A percentile compares a stretch with the other conserved stretches of the same genome.
phyloP scores from a whole-genome alignment of 2,329 filamentous ascomycete species.

The Claviceps purpurea region DNA sequence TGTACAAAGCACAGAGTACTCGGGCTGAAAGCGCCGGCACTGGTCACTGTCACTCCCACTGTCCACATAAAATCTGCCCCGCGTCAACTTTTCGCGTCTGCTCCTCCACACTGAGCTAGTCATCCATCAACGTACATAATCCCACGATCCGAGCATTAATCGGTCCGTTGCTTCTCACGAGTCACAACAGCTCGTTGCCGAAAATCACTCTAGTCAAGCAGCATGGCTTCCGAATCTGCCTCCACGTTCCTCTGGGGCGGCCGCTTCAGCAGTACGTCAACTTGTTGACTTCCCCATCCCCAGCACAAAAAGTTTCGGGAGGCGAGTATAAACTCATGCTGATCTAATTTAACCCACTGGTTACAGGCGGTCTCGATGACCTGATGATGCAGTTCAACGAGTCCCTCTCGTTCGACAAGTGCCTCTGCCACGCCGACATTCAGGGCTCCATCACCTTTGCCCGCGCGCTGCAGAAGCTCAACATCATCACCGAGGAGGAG shows the following conservation, averaged over 20 bases:
- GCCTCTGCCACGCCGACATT: constrained; percentile 53
- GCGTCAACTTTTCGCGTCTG: no score
- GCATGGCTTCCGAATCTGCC: constrained; percentile 1
- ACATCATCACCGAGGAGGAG: constrained; percentile 37
- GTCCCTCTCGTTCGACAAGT: constrained; percentile 52
- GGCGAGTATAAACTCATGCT: neutral
- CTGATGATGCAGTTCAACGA: constrained; percentile 40
- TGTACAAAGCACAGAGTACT: no score
- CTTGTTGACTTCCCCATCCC: neutral
- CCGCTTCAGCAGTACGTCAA: constrained; percentile 1
- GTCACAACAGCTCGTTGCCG: neutral
- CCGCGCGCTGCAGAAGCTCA: constrained; percentile 46
- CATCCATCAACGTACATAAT: no score
- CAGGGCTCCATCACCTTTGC: constrained; percentile 52
- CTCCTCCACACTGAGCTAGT: no score
- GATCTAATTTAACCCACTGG: neutral
- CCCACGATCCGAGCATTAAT: neutral
- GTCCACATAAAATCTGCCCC: no score
- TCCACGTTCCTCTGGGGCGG: constrained; percentile 1
- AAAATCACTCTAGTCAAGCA: neutral
- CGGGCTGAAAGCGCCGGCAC: no score
- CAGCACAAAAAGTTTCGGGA: neutral
- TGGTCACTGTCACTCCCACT: no score
- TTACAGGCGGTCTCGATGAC: constrained; percentile 7
- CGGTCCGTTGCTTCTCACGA: neutral